A percentile compares a stretch with the other conserved stretches of the same genome.
phyloP scores from a whole-genome alignment of 352 stramenopile species.

The Thraustotheca clavata region DNA sequence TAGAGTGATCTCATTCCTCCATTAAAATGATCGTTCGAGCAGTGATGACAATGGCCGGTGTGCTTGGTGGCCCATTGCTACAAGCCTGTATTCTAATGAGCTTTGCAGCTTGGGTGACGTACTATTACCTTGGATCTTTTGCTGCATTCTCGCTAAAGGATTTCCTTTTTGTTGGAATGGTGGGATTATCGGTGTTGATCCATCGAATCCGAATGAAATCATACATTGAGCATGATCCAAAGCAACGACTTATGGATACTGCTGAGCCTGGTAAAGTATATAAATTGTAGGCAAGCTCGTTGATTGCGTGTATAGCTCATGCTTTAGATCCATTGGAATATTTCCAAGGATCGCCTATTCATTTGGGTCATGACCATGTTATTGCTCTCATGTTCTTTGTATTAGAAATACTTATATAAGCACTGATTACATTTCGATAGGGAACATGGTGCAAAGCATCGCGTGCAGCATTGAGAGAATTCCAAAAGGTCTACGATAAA shows the following conservation, averaged over 20 bases:
- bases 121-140: slow-evolving; percentile 1
- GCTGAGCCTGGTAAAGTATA: slow-evolving; percentile 1
- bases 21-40: not conserved
- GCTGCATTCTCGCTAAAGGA: slow-evolving; percentile 43
- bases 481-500: slow-evolving; percentile 22
- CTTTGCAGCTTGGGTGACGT: not conserved
- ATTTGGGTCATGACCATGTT: slow-evolving; percentile 49
- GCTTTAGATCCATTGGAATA: slow-evolving; percentile 44
- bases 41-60: not conserved
- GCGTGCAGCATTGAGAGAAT: slow-evolving; percentile 37
- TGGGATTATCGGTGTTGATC: slow-evolving; percentile 44
- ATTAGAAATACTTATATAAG: not conserved
- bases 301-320: slow-evolving; percentile 23
- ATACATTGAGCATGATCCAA: slow-evolving; percentile 32
- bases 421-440: slow-evolving; percentile 22
- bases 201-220: slow-evolving; percentile 42
- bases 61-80: not conserved
- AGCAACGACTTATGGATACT: slow-evolving; percentile 20
- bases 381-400: slow-evolving; percentile 76
- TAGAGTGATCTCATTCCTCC: too few species aligned
- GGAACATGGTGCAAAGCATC: slow-evolving; percentile 56
- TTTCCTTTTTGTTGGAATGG: slow-evolving; percentile 49
- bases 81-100: not conserved
- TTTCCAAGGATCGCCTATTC: slow-evolving; percentile 37
- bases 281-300: slow-evolving; percentile 3